A percentile compares a stretch with the other conserved stretches of the same genome.
Conservation (phyloP, 1,284 basidiomycete genomes). For the Ustilago lituana region DNA sequence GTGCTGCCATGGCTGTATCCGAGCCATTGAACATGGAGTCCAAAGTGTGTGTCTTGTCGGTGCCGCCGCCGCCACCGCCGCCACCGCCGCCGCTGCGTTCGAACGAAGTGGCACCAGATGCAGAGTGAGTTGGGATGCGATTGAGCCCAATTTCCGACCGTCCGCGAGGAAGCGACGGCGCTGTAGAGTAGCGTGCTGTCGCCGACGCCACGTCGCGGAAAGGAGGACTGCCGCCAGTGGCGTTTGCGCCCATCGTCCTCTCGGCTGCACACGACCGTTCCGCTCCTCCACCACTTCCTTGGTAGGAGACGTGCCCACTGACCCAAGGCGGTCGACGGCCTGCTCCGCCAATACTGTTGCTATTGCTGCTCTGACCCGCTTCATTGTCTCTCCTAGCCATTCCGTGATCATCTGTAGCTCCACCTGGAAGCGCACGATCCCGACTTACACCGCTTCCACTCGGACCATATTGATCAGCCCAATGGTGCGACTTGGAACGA, state of each 20-base stretch:
- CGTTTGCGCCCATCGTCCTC: neutral
- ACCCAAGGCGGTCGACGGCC: constrained; percentile 14
- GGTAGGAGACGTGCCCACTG: constrained; percentile 7
- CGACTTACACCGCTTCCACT: neutral
- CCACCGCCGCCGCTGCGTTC: too few species aligned
- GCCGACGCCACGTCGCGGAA: constrained; percentile 25
- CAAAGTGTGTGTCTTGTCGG: constrained; percentile 2
- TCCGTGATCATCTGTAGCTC: constrained; percentile 7
- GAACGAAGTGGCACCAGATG: constrained; percentile 19
- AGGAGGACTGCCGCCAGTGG: constrained; percentile 15
- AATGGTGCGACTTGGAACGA: neutral
- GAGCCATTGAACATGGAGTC: neutral
- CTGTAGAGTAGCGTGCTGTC: constrained; percentile 18
- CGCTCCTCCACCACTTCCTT: neutral
- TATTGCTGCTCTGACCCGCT: neutral
- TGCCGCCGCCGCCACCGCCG: neutral
- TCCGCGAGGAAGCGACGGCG: constrained; percentile 21
- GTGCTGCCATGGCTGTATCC: neutral
- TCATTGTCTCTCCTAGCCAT: constrained; percentile 1
- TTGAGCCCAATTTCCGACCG: constrained; percentile 18
- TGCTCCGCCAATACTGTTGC: too few species aligned
- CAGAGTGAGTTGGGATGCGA: constrained; percentile 1
- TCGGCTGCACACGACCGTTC: constrained; percentile 2
- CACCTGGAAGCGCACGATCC: constrained; percentile 1
- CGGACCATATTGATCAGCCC: too few species aligned